Evolutionary conservation across 1,284 basidiomycete genomes (phyloP), one percentile per base, ranked within the genome.

Genomic region (Puccinia triticina): DNA sequence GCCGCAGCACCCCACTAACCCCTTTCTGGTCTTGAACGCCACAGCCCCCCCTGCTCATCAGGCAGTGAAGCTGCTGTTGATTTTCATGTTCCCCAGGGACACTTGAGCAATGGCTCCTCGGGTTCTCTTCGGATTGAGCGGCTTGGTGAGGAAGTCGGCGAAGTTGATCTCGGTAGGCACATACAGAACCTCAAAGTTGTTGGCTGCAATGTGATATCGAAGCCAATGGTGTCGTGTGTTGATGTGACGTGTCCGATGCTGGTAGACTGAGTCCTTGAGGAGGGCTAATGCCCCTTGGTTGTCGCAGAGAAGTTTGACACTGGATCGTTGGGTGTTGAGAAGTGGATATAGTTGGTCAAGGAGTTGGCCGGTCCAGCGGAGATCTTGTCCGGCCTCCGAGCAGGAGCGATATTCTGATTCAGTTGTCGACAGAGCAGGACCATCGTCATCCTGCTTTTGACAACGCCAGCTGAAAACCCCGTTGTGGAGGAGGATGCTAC

Each of bases 211-310:
- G 21, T 57, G 23, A 8, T 57, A 8, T 57, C 55, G 26, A 8
- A 66, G 32, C 61, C 23, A 66, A 18, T 66, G 61, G 34, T 29
- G n/a, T 29, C 61, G 32, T 37, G 72, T n/a, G 29, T 84, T 53
- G 48, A 84, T 74, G 50, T 83, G 83, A 43, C 83, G 80, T 12
- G 76, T 79, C 32, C 40, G 14, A 11, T 83, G 67, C n/a, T 83
- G 75, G 26, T 77, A 67, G 12, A 59, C 55, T 2, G 74, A 61
- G 53, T 84, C 77, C 23, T 79, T 75, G 0, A 82, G 48, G 18
- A 66, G 32, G 16, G 26, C 4, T 29, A 66, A 11, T 2, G 61
- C 61, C 7, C 32, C 61, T 66, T 66, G 61, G 32, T 66, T 66
- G 32, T 66, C 32, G 8, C 61, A 66, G 61, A 66, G 34, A 26